Conservation (phyloP, 768 basidiomycete species). For the Rhizopogon roseolus region DNA sequence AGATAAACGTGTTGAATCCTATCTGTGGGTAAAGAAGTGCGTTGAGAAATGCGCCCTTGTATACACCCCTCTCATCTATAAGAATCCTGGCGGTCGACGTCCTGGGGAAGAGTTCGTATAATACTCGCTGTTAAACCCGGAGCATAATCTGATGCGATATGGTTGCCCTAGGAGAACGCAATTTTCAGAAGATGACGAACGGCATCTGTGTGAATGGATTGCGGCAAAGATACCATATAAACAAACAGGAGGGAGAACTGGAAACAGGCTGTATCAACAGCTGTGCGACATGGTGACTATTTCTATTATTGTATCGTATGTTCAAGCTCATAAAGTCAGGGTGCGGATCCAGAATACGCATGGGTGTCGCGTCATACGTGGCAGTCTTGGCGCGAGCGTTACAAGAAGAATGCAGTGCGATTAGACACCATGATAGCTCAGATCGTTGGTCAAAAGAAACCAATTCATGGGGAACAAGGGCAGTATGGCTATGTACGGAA, state of each 20-base stretch:
- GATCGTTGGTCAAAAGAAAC: constrained; percentile 69
- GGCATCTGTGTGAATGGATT: constrained; percentile 72
- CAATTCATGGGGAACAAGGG: constrained; percentile 67
- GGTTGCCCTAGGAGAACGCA: constrained; percentile 56
- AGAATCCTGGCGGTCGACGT: constrained; percentile 78
- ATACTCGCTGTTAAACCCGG: background rate
- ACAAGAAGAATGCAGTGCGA: constrained; percentile 75
- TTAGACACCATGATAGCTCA: constrained; percentile 59
- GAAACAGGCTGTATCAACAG: constrained; percentile 80
- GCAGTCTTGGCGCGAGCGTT: constrained; percentile 88
- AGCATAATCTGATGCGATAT: background rate
- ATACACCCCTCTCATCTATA: constrained; percentile 76
- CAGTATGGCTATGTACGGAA: constrained; percentile 80
- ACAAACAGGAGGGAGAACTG: constrained; percentile 76
- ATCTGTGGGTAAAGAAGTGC: constrained; percentile 82
- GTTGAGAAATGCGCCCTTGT: constrained; percentile 60
- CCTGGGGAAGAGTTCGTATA: constrained; percentile 72
- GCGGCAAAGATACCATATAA: constrained; percentile 81
- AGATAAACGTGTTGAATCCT: constrained; percentile 75
- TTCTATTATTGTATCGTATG: background rate
- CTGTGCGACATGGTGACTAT: constrained; percentile 60
- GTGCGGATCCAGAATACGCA: constrained; percentile 61
- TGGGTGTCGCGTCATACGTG: constrained; percentile 85
- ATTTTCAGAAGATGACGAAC: constrained; percentile 75
- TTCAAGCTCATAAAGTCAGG: constrained; percentile 30